A percentile compares a stretch with the other conserved stretches of the same genome.
These are phyloP conservation scores for Jamesozyma spencerorum DNA, from an alignment of 805 yeast species.

Conservation along the genomic window DNA sequence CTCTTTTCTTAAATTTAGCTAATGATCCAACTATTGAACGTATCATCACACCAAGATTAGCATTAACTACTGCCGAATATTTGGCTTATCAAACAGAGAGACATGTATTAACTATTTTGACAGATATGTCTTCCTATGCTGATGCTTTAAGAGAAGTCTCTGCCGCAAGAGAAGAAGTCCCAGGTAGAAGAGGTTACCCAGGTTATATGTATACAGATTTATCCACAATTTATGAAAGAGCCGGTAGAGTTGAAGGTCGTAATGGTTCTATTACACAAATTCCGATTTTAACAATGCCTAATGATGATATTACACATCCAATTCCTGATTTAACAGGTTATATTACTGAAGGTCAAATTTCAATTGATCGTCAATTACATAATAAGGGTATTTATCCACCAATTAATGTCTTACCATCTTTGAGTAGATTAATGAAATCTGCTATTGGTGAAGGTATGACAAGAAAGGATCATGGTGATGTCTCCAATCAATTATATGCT, in stretches of 20 bases:
- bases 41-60: slow-evolving; percentile 97
- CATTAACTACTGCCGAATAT: slow-evolving; percentile 96
- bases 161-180: slow-evolving; percentile 99
- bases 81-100: slow-evolving; percentile 98
- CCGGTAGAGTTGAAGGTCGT: slow-evolving; percentile 99
- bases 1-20: slow-evolving; percentile 92
- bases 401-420: slow-evolving; percentile 93
- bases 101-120: slow-evolving; percentile 93
- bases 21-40: slow-evolving; percentile 99
- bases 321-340: slow-evolving; percentile 99
- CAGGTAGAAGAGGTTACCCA: slow-evolving; percentile 99
- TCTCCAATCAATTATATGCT: slow-evolving; percentile 96
- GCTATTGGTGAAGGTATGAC: slow-evolving; percentile 99
- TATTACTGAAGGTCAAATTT: slow-evolving; percentile 98
- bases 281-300: slow-evolving; percentile 98
- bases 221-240: slow-evolving; percentile 97
- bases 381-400: slow-evolving; percentile 99
- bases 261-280: slow-evolving; percentile 98
- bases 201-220: slow-evolving; percentile 99
- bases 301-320: slow-evolving; percentile 99
- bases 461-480: slow-evolving; percentile 98
- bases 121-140: slow-evolving; percentile 99
- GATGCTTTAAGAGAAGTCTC: slow-evolving; percentile 99
- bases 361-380: slow-evolving; percentile 89
- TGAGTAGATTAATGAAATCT: slow-evolving; percentile 96